Conservation (phyloP, 2,329 filamentous ascomycete genomes). For the Diaporthe sp. region DNA sequence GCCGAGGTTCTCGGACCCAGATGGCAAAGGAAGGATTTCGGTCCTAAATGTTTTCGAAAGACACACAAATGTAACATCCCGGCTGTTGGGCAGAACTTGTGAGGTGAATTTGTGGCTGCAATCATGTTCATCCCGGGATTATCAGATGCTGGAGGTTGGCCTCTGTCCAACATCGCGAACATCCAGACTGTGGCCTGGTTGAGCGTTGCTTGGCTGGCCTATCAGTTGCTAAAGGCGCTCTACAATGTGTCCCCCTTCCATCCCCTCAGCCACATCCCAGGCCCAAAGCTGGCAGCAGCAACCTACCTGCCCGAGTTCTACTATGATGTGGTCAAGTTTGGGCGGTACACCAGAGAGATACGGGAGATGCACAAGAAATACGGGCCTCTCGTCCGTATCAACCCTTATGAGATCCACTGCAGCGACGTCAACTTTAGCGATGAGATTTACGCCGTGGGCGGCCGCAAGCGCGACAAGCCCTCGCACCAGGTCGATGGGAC, state of each 20-base stretch:
- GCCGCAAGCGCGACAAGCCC: constrained; percentile 42
- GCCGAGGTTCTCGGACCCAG: constrained; percentile 13
- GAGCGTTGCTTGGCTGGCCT: constrained; percentile 18
- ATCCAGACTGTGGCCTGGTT: background rate
- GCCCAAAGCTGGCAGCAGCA: constrained; percentile 51
- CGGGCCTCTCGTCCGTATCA: constrained; percentile 53
- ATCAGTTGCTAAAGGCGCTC: constrained; percentile 17
- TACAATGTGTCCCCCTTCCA: constrained; percentile 36
- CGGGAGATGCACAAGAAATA: constrained; percentile 53
- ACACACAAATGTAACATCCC: background rate
- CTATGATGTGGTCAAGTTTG: constrained; percentile 48
- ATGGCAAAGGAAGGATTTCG: constrained; percentile 1
- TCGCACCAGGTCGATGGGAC: constrained; percentile 36
- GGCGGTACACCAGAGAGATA: constrained; percentile 50
- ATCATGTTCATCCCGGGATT: background rate
- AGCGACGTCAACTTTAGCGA: constrained; percentile 49
- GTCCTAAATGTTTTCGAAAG: background rate
- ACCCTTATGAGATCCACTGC: constrained; percentile 51
- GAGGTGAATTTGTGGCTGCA: background rate
- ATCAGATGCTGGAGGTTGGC: constrained; percentile 16
- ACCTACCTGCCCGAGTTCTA: constrained; percentile 52
- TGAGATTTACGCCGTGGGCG: constrained; percentile 44
- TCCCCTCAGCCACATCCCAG: constrained; percentile 47
- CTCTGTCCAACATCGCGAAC: background rate
- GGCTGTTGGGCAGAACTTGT: background rate